phyloP scores from a whole-genome alignment of 108 stramenopile species.

The Cyclotella choctawhatcheeana region DNA sequence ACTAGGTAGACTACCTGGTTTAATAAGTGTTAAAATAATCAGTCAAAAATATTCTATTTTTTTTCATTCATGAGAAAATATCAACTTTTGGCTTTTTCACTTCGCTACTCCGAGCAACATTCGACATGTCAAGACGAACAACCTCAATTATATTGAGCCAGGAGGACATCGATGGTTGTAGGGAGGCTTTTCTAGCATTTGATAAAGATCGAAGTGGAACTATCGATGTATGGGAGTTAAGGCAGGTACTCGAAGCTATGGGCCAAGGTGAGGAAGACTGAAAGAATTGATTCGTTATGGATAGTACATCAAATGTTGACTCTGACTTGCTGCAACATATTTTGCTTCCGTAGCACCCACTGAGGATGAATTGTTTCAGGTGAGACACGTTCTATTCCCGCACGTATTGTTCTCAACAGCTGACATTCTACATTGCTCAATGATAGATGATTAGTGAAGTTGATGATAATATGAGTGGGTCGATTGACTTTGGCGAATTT shows the following conservation, averaged over 20 bases:
- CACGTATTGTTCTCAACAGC: background rate
- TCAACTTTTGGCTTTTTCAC: no score
- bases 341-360: no score
- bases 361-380: slow-evolving; percentile 92
- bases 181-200: slow-evolving; percentile 89
- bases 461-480: slow-evolving; percentile 90
- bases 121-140: background rate
- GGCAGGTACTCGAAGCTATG: slow-evolving; percentile 88
- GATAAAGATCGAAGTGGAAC: slow-evolving; percentile 87
- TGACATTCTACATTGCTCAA: background rate
- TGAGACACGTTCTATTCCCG: slow-evolving; percentile 39
- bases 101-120: no score
- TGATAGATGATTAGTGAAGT: slow-evolving; percentile 79
- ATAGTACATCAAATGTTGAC: no score
- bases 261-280: no score
- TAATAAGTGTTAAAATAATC: background rate
- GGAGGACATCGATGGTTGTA: slow-evolving; percentile 64
- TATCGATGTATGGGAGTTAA: slow-evolving; percentile 91
- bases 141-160: slow-evolving; percentile 50
- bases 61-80: no score
- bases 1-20: no score
- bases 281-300: no score
- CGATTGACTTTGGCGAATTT: slow-evolving; percentile 92
- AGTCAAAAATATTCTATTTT: background rate
- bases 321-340: no score